These are phyloP conservation scores for Catunica adiposa DNA, from an alignment of 2,329 filamentous ascomycete species.

Conservation along the genomic window DNA sequence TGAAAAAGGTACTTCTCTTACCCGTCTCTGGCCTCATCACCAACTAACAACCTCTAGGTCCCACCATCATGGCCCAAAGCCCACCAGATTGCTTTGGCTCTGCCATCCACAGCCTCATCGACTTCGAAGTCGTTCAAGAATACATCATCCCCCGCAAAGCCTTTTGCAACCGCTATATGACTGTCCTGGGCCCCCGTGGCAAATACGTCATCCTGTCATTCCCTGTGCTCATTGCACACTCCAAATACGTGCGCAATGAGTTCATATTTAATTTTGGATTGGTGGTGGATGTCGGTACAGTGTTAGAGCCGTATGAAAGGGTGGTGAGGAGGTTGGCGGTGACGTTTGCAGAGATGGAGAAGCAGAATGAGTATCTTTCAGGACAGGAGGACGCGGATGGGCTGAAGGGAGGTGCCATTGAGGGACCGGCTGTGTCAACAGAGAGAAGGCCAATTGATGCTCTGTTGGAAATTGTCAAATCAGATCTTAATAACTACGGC, in stretches of 20 bases:
- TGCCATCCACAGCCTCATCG: constrained; percentile 49
- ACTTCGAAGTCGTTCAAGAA: constrained; percentile 73
- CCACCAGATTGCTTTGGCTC: constrained; percentile 22
- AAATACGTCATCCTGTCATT: constrained; percentile 70
- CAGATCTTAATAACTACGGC: constrained; percentile 91
- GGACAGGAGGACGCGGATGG: constrained; percentile 28
- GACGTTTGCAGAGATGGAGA: constrained; percentile 78
- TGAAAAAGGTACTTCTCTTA: constrained; percentile 34
- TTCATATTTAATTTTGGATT: constrained; percentile 98
- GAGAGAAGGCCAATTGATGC: constrained; percentile 57
- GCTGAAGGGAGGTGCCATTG: constrained; percentile 21
- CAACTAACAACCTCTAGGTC: constrained; percentile 33
- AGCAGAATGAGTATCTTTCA: constrained; percentile 73
- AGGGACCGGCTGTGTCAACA: constrained; percentile 1
- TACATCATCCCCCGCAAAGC: constrained; percentile 92
- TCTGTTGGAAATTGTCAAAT: constrained; percentile 60
- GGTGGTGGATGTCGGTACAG: constrained; percentile 49
- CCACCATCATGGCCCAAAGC: constrained; percentile 33
- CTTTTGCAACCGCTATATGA: constrained; percentile 82
- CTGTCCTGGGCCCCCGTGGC: constrained; percentile 53
- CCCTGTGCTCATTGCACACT: constrained; percentile 71
- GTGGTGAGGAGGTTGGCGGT: constrained; percentile 74
- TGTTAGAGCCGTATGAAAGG: constrained; percentile 65
- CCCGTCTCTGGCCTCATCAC: not conserved
- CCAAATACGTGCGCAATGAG: constrained; percentile 76